Evolutionary conservation across 23 red algal species (phyloP).

Genomic region (Gracilaria gracilis): DNA sequence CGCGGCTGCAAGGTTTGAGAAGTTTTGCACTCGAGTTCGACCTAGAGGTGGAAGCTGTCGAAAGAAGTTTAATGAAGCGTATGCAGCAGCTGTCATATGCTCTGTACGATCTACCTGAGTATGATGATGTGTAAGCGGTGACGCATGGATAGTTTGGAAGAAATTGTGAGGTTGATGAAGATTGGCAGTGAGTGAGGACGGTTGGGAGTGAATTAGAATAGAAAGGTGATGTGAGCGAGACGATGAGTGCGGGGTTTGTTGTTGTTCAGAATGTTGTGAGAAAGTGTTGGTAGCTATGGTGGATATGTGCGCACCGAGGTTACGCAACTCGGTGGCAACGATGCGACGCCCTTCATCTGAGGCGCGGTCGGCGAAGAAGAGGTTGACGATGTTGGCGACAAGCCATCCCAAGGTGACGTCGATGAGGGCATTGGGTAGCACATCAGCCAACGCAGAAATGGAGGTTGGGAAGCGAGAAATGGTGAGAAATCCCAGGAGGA

Average conservation of each 20-base stretch:
- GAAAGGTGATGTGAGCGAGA: background rate
- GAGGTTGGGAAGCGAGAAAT: conserved; percentile 40
- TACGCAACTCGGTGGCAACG: conserved; percentile 48
- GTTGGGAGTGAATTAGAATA: conserved; percentile 6
- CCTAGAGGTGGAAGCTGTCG: conserved; percentile 34
- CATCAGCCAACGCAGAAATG: background rate
- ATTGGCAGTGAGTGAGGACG: too few relatives aligned
- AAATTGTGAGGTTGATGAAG: background rate
- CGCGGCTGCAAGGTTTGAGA: conserved; percentile 40
- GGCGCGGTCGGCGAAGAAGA: conserved; percentile 30
- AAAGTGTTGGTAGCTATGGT: conserved; percentile 48
- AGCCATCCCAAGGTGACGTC: conserved; percentile 48
- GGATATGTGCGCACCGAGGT: conserved; percentile 64
- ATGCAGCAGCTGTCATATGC: conserved; percentile 30
- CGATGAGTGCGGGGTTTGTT: background rate
- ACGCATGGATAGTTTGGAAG: background rate
- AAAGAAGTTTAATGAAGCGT: conserved; percentile 46
- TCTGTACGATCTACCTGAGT: conserved; percentile 12
- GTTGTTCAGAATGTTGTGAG: background rate
- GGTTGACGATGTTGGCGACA: conserved; percentile 40
- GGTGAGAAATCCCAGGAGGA: conserved; percentile 60
- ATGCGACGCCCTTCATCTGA: conserved; percentile 48
- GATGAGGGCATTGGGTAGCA: conserved; percentile 13
- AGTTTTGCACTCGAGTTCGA: conserved; percentile 52
- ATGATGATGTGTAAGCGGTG: background rate